phyloP scores from a whole-genome alignment of 225 moss, liverwort and hornwort genomes.

The Thuidium tamariscinum region DNA sequence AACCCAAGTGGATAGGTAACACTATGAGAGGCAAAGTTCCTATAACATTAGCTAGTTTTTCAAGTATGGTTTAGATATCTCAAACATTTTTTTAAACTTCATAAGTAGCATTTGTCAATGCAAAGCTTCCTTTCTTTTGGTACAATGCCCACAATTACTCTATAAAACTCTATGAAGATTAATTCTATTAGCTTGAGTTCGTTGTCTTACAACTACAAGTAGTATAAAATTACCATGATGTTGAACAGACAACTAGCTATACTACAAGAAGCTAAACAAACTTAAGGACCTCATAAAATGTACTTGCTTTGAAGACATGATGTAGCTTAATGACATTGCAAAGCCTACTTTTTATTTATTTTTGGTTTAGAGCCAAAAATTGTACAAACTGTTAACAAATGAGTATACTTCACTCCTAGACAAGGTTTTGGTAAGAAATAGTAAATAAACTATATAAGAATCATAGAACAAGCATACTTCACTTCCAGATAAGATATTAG shows the following conservation, averaged over 20 bases:
- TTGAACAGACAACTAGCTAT: neutral
- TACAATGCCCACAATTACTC: neutral
- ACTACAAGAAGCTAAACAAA: neutral
- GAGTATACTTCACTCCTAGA: too few relatives aligned
- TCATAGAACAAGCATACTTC: too few relatives aligned
- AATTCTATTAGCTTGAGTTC: too few relatives aligned
- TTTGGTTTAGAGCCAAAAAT: neutral
- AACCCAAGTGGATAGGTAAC: neutral
- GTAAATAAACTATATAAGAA: too few relatives aligned
- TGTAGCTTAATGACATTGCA: neutral
- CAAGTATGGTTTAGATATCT: neutral
- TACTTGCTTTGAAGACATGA: neutral
- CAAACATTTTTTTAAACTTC: neutral
- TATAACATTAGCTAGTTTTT: neutral
- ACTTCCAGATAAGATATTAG: too few relatives aligned
- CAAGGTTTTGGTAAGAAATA: too few relatives aligned
- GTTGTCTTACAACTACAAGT: too few relatives aligned
- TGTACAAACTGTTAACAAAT: neutral
- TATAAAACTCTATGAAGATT: neutral
- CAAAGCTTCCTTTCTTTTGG: neutral
- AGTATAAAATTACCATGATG: too few relatives aligned
- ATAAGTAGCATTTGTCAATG: neutral
- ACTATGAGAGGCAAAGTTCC: neutral
- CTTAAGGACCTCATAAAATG: neutral
- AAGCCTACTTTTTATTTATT: neutral